Conservation (phyloP, 2,329 filamentous ascomycete species). For the Fusarium dimerum region DNA sequence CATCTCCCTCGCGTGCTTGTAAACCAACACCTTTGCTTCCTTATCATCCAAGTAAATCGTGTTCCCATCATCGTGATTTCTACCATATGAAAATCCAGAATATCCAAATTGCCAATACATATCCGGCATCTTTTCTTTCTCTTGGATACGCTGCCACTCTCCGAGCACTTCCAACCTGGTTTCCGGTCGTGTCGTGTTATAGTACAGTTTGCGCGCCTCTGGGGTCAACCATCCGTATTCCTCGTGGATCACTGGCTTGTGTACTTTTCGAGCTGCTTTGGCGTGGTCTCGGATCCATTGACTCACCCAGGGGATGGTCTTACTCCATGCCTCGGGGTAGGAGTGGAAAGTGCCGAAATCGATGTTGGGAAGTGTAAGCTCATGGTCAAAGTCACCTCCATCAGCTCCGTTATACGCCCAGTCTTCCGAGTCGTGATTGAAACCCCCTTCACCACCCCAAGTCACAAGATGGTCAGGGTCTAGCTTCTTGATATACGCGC, state of each 20-base stretch:
- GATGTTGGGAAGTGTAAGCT: constrained; percentile 44
- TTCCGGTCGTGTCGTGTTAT: constrained; percentile 40
- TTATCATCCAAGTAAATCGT: constrained; percentile 55
- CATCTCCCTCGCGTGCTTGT: constrained; percentile 45
- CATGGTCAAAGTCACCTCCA: constrained; percentile 56
- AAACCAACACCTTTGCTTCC: constrained; percentile 46
- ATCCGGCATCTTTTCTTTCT: constrained; percentile 51
- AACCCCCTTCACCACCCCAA: constrained; percentile 60
- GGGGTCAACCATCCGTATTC: constrained; percentile 47
- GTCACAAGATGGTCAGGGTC: constrained; percentile 63
- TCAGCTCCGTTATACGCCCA: constrained; percentile 50
- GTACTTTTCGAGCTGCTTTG: constrained; percentile 36
- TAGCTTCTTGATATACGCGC: constrained; percentile 61
- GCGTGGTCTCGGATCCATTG: constrained; percentile 59
- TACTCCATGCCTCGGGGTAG: constrained; percentile 59
- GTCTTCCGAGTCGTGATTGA: constrained; percentile 46
- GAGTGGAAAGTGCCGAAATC: constrained; percentile 58
- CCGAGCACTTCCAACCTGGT: constrained; percentile 49
- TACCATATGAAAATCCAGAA: constrained; percentile 52
- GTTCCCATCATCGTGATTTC: constrained; percentile 58
- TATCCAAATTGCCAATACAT: constrained; percentile 60
- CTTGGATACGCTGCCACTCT: constrained; percentile 50
- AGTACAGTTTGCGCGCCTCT: constrained; percentile 46
- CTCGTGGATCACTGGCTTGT: constrained; percentile 55
- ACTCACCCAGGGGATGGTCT: constrained; percentile 52